Percentiles rank a stretch among this genome's conserved stretches.
Conservation (phyloP, 108 stramenopile genomes). For the Seminavis robusta region DNA sequence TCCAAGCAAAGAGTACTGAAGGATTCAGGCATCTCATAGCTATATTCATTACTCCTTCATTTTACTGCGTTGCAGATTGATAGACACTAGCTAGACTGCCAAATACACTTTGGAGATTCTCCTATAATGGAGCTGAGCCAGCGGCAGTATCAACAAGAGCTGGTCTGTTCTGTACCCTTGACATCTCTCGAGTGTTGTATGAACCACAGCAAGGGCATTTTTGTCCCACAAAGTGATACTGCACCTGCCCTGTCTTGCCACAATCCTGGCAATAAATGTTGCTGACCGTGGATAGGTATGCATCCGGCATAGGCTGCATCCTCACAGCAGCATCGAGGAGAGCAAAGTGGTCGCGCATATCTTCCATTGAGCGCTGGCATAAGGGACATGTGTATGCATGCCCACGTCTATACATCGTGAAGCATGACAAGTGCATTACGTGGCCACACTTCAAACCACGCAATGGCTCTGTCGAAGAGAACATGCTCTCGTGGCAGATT, state of each 20-base stretch:
- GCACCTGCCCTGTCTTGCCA: slow-evolving; percentile 65
- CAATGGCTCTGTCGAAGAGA: slow-evolving; percentile 86
- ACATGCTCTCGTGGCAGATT: slow-evolving; percentile 87
- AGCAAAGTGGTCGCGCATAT: slow-evolving; percentile 85
- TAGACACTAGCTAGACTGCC: neutral
- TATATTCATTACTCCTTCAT: neutral
- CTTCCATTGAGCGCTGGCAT: slow-evolving; percentile 82
- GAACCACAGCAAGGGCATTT: slow-evolving; percentile 80
- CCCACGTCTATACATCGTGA: slow-evolving; percentile 62
- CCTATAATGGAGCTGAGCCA: neutral
- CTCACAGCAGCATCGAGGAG: slow-evolving; percentile 79
- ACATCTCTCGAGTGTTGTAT: slow-evolving; percentile 84
- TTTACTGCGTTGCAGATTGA: neutral
- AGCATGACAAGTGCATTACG: slow-evolving; percentile 93
- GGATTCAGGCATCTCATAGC: neutral
- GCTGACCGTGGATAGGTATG: slow-evolving; percentile 56
- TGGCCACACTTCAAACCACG: slow-evolving; percentile 90
- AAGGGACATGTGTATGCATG: slow-evolving; percentile 77
- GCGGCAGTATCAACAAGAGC: neutral
- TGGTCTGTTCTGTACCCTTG: slow-evolving; percentile 43
- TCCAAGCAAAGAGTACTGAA: too few relatives aligned
- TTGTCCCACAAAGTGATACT: slow-evolving; percentile 81
- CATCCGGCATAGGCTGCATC: slow-evolving; percentile 86
- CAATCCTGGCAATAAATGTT: slow-evolving; percentile 91
- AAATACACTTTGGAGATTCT: neutral